Evolutionary conservation across 768 basidiomycete genomes (phyloP), one percentile per base, ranked within the genome.

Genomic region (Russula brevipes): DNA sequence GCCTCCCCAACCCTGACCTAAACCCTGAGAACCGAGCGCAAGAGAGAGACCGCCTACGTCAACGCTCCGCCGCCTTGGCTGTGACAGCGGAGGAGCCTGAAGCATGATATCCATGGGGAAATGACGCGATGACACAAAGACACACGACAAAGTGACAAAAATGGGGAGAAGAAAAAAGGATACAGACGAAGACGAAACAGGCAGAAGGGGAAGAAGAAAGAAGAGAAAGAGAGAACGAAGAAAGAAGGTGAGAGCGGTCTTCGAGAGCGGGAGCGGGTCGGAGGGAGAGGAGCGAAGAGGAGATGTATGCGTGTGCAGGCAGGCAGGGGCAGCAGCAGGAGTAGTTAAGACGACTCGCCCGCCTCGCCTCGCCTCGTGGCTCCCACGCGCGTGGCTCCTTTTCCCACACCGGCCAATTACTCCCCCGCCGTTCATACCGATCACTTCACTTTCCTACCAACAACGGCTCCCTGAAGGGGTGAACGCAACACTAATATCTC

Each of bases 41-140:
- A 93, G 85, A 61, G 87, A 85, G 62, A 98, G 81, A 38, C 94
- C 94, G 12, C 94, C 94, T 47, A 91, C 82, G 74, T 98, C 94
- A 60, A 94, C 92, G 72, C 90, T 94, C 52, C 90, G 78, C 57
- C 94, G 79, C 62, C 83, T 76, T 70, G 54, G 41, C 30, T 65
- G 45, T 12, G 51, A 62, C n/a, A 58, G 4, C 12, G 62, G 46
- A 35, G 49, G 61, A 10, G 61, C 12, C 11, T 60, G 65, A 14
- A 57, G 61, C 45, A 63, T 24, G 24, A 24, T 57, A 46, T 59
- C 58, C 59, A 65, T 68, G 44, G 14, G 36, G 47, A 51, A 46
- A 45, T 24, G 42, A 55, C 46, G 35, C 41, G 39, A 59, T 50
- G 39, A 59, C 35, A 6, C 39, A 44, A 39, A 41, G 39, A 14